Conservation (phyloP, 306 rosid genomes). For the Alnus glutinosa region DNA sequence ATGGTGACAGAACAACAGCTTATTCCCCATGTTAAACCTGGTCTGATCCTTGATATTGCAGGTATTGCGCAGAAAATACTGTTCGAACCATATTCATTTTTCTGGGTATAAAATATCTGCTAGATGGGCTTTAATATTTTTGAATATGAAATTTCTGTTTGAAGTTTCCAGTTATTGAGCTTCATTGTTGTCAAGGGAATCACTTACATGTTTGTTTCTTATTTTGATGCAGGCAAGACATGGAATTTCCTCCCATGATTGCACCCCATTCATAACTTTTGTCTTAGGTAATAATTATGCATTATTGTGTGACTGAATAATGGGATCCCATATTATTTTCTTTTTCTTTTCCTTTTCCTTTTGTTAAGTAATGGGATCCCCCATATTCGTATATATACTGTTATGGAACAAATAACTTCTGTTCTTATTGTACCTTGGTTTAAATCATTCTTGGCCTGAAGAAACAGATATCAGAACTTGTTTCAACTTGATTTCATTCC, state of each 20-base stretch:
- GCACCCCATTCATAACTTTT: slow-evolving; percentile 58
- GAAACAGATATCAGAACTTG: background rate
- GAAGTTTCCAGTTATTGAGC: no score
- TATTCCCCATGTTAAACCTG: background rate
- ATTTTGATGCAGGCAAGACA: slow-evolving; percentile 57
- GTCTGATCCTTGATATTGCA: background rate
- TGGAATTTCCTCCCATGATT: slow-evolving; percentile 27
- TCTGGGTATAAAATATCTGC: background rate
- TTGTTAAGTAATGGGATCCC: background rate
- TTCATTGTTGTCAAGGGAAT: slow-evolving; percentile 1
- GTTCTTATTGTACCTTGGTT: background rate
- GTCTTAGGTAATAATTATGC: slow-evolving; percentile 69
- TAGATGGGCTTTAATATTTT: background rate
- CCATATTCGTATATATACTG: background rate
- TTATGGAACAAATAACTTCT: background rate
- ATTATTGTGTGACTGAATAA: slow-evolving; percentile 1
- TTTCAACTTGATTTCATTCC: background rate
- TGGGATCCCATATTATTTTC: background rate
- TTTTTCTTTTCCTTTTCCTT: background rate
- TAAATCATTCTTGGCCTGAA: background rate
- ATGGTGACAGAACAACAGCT: background rate
- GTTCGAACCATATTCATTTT: background rate
- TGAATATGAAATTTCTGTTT: background rate
- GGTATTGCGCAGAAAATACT: background rate
- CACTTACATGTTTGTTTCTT: slow-evolving; percentile 26